These are phyloP conservation scores for Dipteronia dyeriana DNA, from an alignment of 345 rosid species.

Conservation along the genomic window DNA sequence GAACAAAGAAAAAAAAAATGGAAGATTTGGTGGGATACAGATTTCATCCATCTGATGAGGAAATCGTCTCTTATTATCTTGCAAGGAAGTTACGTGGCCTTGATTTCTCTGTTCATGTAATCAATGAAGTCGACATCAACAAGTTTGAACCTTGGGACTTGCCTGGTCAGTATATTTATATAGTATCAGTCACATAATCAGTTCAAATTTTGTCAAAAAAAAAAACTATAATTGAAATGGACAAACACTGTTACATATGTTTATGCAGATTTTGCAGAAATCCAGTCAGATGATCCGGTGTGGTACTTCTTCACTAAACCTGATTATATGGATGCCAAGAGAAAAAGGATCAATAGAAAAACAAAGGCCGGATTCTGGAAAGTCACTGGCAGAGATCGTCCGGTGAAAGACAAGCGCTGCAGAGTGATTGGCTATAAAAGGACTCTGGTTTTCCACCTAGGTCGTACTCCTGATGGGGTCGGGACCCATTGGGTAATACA, in stretches of 20 bases:
- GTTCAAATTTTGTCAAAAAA: neutral
- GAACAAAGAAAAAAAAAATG: neutral
- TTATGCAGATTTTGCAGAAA: neutral
- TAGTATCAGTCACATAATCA: neutral
- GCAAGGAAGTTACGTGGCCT: neutral
- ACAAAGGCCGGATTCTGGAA: conserved; percentile 15
- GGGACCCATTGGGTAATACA: conserved; percentile 29
- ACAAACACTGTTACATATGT: neutral
- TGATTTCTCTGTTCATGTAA: conserved; percentile 6
- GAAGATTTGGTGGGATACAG: conserved; percentile 10
- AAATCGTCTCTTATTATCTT: conserved; percentile 6
- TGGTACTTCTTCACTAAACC: conserved; percentile 18
- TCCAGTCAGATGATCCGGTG: neutral
- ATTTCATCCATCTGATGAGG: conserved; percentile 15
- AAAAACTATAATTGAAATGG: neutral
- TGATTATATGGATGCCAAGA: neutral
- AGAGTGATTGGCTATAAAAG: neutral
- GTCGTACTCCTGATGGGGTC: neutral
- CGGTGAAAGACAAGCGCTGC: neutral
- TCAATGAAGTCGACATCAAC: neutral
- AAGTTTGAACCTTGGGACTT: conserved; percentile 16
- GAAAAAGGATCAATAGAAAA: neutral
- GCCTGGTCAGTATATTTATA: conserved; percentile 33
- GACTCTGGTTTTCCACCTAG: conserved; percentile 13
- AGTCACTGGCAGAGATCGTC: neutral